Base-by-base conservation (phyloP, 192 early-diverging fungal species). In the Mortierella alpina region DNA sequence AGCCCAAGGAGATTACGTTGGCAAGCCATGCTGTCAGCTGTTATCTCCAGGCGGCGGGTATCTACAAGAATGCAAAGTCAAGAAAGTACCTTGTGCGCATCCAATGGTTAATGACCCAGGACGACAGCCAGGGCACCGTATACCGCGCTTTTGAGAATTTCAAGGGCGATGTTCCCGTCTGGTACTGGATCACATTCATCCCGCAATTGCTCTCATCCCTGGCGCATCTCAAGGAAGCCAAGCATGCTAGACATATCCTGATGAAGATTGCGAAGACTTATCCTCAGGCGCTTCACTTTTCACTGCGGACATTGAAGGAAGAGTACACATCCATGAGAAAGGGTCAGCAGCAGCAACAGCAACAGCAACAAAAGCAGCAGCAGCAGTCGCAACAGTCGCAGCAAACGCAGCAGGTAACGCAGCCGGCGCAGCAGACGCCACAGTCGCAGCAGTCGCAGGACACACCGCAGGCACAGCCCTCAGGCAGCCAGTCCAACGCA, bases 171-270 rank as follows among this genome's bases (percentile, higher is more conserved):
- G 88, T 92, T 63, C 95, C 95, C 15, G 88, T 93, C 13, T 98
- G 96, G 97, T 96, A 97, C 86, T 99, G 98, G 98, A 96, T 97
- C 63, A 96, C 95, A 1, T 98, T 98, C 70, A 97, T 99, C 59
- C 97, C 98, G 6, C 97, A 99, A 81, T 87, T 99, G 14, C 85
- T 99, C 40, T 79, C 90, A 3, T 91, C 92, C 0, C 86, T 99
- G 18, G 83, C 89, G 10, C 89, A 91, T 75, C 40, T 72, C 59
- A 92, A 91, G 57, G 97, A 99, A 74, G 92, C 94, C 39, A 88
- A 88, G 51, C 92, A 93, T 85, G 92, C 95, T 2, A 90, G 91
- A 60, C 87, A 89, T 52, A 94, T 99, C 59, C 82, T 99, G 68
- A 90, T 95, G 72, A 94, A 93, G 75, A 96, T 99, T 74, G 97